Evolutionary conservation across 2,329 filamentous ascomycete species (phyloP), one percentile per base, ranked within the genome.

Genomic region (Fusarium irregulare): DNA sequence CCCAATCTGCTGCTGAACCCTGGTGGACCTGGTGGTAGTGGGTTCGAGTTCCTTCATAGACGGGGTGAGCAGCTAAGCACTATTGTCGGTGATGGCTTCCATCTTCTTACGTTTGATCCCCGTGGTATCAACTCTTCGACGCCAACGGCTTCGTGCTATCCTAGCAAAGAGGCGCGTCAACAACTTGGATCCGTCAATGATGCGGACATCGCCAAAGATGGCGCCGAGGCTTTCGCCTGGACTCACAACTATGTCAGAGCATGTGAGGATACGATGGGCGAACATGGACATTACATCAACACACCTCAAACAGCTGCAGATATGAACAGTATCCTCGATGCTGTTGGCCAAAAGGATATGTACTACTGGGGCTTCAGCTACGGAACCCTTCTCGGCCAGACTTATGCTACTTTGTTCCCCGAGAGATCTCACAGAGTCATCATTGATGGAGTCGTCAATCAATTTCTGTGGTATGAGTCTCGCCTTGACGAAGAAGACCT

Each of bases 271-370:
- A 83, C 75, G 3, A 82, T 81, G 78, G 83, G 82, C 1, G 82
- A 83, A 49, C 74, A 84, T 63, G 82, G 79, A 5, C 68, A 66
- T 10, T 84, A 85, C 63, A 75, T 85, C 61, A 85, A 85, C 59
- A 86, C 84, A 1, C 83, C 83, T 0, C 83, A 85, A 70, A 83
- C 83, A 1, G 84, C 83, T 12, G 82, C 84, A 32, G 84, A 86
- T 62, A 85, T 86, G 83, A 84, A 85, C 66, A 80, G 76, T 14
- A 85, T 86, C 28, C 74, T 86, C 2, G 81, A 85, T 51, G 83
- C 76, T 21, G 48, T 79, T 41, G 79, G 78, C 4, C 68, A 77
- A 27, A 51, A 78, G 46, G 68, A 75, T 2, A 75, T 81, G 72
- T 64, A 75, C 10, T 83, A 81, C 50, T 83, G 80, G 81, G 82